phyloP scores from a whole-genome alignment of 2,329 filamentous ascomycete genomes.

The Macrophomina phaseolina region DNA sequence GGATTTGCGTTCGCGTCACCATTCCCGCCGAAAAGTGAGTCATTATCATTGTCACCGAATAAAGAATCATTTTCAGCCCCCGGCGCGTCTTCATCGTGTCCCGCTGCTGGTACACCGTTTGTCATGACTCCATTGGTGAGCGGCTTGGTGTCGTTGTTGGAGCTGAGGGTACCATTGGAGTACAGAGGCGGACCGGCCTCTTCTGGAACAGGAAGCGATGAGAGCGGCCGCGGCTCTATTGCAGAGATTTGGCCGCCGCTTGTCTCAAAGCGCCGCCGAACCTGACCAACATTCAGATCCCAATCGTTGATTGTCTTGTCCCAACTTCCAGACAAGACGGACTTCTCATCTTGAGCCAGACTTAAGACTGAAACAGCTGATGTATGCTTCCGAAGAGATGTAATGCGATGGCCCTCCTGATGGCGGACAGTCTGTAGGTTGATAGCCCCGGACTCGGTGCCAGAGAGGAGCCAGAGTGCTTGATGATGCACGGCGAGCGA shows the following conservation, averaged over 20 bases:
- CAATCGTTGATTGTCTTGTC: slow-evolving; percentile 94
- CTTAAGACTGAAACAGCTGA: slow-evolving; percentile 90
- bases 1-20: slow-evolving; percentile 54
- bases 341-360: slow-evolving; percentile 82
- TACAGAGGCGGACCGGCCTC: slow-evolving; percentile 64
- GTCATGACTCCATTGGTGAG: slow-evolving; percentile 60
- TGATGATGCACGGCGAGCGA: slow-evolving; percentile 89
- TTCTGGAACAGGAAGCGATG: slow-evolving; percentile 74
- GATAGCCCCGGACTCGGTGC: slow-evolving; percentile 87
- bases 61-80: slow-evolving; percentile 77
- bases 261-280: slow-evolving; percentile 76
- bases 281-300: slow-evolving; percentile 87
- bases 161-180: slow-evolving; percentile 72
- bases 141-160: slow-evolving; percentile 71
- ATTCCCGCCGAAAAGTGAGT: slow-evolving; percentile 87
- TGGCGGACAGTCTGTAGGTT: slow-evolving; percentile 93
- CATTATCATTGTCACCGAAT: slow-evolving; percentile 75
- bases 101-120: slow-evolving; percentile 42
- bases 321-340: slow-evolving; percentile 91
- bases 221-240: slow-evolving; percentile 82
- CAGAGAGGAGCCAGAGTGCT: slow-evolving; percentile 89
- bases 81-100: slow-evolving; percentile 59
- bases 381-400: slow-evolving; percentile 79
- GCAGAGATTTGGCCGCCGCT: slow-evolving; percentile 84
- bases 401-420: slow-evolving; percentile 90